Evolutionary conservation across 1,284 basidiomycete species (phyloP).

Genomic region (Mycena sp.): DNA sequence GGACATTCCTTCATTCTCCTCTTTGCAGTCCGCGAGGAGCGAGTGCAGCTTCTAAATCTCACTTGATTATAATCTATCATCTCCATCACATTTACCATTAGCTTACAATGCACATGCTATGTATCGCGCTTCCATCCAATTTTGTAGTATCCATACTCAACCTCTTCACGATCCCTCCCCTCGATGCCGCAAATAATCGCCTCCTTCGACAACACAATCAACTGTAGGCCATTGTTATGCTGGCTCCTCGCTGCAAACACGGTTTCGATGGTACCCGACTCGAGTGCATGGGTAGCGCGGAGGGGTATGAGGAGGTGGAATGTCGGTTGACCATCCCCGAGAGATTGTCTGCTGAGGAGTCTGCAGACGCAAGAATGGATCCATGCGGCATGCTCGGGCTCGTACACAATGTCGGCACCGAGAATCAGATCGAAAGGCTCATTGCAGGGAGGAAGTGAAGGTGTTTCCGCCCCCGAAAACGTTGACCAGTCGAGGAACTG

Average conservation of each 20-base stretch:
- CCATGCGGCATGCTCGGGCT: conserved; percentile 72
- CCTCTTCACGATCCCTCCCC: conserved; percentile 49
- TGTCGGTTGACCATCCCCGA: background rate
- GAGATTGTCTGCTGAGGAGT: conserved; percentile 54
- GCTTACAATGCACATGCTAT: background rate
- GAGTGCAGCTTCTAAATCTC: conserved; percentile 67
- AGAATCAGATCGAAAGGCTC: conserved; percentile 72
- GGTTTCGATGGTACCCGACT: conserved; percentile 65
- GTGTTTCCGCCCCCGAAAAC: conserved; percentile 43
- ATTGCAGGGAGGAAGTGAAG: conserved; percentile 34
- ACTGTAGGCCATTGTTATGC: conserved; percentile 29
- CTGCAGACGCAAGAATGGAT: conserved; percentile 64
- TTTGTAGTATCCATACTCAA: conserved; percentile 71
- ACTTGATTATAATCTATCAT: too few relatives aligned
- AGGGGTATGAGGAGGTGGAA: conserved; percentile 85
- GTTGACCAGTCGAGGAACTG: conserved; percentile 73
- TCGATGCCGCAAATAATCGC: conserved; percentile 63
- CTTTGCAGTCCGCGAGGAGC: conserved; percentile 76
- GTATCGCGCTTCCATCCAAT: conserved; percentile 62
- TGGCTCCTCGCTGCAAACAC: conserved; percentile 53
- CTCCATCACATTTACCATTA: background rate
- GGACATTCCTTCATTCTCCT: conserved; percentile 71
- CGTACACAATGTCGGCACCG: conserved; percentile 84
- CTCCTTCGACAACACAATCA: conserved; percentile 61
- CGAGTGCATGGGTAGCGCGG: conserved; percentile 68